Base-by-base conservation (phyloP, 129 eudicot genomes). In the Pulicaria dysenterica region DNA sequence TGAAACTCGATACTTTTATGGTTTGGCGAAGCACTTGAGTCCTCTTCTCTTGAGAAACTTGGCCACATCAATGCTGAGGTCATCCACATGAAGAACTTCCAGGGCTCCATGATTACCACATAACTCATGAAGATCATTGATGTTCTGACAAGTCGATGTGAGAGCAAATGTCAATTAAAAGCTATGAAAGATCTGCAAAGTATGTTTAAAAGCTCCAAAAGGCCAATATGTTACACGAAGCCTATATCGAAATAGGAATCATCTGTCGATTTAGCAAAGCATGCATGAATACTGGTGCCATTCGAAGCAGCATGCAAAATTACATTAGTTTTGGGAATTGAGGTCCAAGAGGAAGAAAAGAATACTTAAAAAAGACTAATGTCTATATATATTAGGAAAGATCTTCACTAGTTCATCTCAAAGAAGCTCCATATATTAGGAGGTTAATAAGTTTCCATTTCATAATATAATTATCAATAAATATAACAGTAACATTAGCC, bases 21-120 rank as follows among this genome's bases (percentile, higher is more conserved):
- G 61, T 80, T 46, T 2, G 41, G 62, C 24, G 62, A 64, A 58
- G 77, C 56, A 44, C 58, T 75, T 42, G 79, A 41, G 63, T 47
- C 64, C 2, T 69, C 67, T 50, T 78, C 62, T 58, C 19, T 42
- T 48, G 51, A 87, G 65, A 69, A 54, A 40, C 44, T 82, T 73
- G 12, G 78, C 73, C 50, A 87, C 72, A 49, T 73, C 69, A 49
- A 61, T 77, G 47, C 69, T 51, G 46, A 82, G 86, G 58, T 87
- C 95, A 75, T 80, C 70, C 31, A 83, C 62, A 69, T 89, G 64
- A 69, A 46, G 73, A 71, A 69, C 67, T 11, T 63, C 64, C 1
- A 57, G 12, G 38, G 38, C 74, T 46, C 46, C 47, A 65, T 42
- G 68, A 62, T 80, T 42, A 72, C 64, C 55, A 43, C 66, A 38